Evolutionary conservation across 2,329 filamentous ascomycete species (phyloP).

Genomic region (Clarireedia monteithiana): DNA sequence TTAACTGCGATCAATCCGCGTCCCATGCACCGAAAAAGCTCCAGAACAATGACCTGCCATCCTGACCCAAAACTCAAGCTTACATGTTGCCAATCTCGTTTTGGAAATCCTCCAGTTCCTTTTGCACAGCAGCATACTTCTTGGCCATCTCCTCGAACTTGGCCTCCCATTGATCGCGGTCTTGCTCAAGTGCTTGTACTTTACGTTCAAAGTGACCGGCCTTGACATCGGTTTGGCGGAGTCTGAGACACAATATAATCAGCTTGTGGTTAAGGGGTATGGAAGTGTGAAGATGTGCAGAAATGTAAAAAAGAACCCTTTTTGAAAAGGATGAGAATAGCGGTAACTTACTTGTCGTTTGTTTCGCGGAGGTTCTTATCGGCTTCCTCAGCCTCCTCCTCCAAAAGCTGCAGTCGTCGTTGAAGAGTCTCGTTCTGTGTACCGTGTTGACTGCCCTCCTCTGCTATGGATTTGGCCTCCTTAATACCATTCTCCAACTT

Average conservation of each 20-base stretch:
- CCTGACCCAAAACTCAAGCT: conserved; percentile 13
- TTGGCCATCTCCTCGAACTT: conserved; percentile 98
- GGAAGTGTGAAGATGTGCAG: conserved; percentile 1
- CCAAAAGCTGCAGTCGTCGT: conserved; percentile 87
- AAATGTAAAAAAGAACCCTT: conserved; percentile 5
- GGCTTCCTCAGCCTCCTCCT: conserved; percentile 95
- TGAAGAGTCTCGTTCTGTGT: conserved; percentile 87
- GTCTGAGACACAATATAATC: conserved; percentile 46
- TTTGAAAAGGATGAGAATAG: neutral
- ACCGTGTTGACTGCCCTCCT: conserved; percentile 73
- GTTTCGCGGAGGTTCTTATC: conserved; percentile 95
- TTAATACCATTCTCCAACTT: conserved; percentile 80
- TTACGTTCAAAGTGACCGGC: conserved; percentile 99
- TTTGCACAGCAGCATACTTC: conserved; percentile 77
- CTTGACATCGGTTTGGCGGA: conserved; percentile 98
- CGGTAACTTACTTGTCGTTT: conserved; percentile 83
- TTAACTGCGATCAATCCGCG: conserved; percentile 21
- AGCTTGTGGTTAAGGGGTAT: conserved; percentile 9
- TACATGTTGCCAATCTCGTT: conserved; percentile 90
- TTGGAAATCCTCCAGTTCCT: conserved; percentile 88
- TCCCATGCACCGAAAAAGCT: conserved; percentile 14
- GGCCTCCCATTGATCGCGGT: conserved; percentile 88
- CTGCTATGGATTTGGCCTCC: conserved; percentile 79
- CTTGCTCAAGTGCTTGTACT: conserved; percentile 88
- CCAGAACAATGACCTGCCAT: conserved; percentile 11